These are phyloP conservation scores for Neohortaea acidophila DNA, from an alignment of 495 filamentous ascomycete species.

Conservation along the genomic window DNA sequence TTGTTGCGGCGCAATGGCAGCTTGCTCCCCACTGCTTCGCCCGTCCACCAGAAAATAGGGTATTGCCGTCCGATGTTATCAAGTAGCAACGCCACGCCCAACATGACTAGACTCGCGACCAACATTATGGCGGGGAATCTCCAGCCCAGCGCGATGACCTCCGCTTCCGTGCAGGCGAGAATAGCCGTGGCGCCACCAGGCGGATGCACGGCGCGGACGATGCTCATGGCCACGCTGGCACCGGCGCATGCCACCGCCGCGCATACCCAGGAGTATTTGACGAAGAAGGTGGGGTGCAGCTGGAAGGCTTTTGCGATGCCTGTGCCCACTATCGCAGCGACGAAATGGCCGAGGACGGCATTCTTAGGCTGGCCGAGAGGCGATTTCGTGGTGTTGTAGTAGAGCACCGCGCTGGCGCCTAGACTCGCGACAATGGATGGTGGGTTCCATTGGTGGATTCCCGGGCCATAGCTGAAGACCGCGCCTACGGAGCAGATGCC, in stretches of 20 bases:
- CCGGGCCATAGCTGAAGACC: constrained; percentile 16
- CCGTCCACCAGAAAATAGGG: constrained; percentile 67
- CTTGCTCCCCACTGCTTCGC: constrained; percentile 21
- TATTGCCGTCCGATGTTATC: constrained; percentile 67
- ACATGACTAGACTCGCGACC: constrained; percentile 50
- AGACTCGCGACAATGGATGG: constrained; percentile 18
- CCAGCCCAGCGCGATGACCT: constrained; percentile 51
- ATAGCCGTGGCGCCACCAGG: constrained; percentile 81
- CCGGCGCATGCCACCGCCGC: constrained; percentile 55
- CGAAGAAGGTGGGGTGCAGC: constrained; percentile 33
- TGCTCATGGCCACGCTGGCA: constrained; percentile 54
- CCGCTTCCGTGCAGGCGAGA: constrained; percentile 49
- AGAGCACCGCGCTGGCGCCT: constrained; percentile 26
- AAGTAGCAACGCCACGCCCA: constrained; percentile 46
- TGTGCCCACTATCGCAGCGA: constrained; percentile 53
- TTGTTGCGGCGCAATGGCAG: constrained; percentile 3
- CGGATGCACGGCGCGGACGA: constrained; percentile 70
- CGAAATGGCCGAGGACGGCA: constrained; percentile 52
- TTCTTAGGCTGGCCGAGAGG: constrained; percentile 76
- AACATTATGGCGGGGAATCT: constrained; percentile 51
- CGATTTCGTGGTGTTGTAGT: constrained; percentile 43
- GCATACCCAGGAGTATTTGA: constrained; percentile 46
- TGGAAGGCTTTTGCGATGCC: constrained; percentile 57
- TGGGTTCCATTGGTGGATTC: constrained; percentile 15
- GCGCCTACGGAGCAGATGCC: constrained; percentile 20